These are phyloP conservation scores for Phytophthora constricta DNA, from an alignment of 352 stramenopile genomes.

Conservation along the genomic window DNA sequence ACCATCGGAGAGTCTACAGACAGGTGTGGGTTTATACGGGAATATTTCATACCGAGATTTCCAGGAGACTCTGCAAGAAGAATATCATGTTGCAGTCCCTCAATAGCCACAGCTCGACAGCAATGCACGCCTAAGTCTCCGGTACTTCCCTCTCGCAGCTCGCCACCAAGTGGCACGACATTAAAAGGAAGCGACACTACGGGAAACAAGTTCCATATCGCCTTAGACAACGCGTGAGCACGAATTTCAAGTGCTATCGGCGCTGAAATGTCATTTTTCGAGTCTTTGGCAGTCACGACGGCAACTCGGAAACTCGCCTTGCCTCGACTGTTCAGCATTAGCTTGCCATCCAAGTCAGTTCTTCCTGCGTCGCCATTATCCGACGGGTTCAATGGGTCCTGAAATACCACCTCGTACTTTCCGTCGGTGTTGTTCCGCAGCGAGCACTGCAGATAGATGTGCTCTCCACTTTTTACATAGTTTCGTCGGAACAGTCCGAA, in stretches of 20 bases:
- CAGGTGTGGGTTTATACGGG: background rate
- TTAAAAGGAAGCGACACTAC: slow-evolving; percentile 72
- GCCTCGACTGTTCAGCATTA: slow-evolving; percentile 67
- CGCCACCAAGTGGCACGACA: slow-evolving; percentile 22
- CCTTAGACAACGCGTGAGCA: slow-evolving; percentile 39
- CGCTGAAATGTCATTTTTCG: background rate
- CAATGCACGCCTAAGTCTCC: slow-evolving; percentile 71
- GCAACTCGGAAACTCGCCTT: slow-evolving; percentile 62
- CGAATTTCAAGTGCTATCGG: slow-evolving; percentile 51
- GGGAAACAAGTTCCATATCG: slow-evolving; percentile 63
- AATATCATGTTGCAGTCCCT: slow-evolving; percentile 58
- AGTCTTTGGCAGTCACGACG: slow-evolving; percentile 20
- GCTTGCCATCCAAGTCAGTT: slow-evolving; percentile 30
- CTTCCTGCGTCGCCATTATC: slow-evolving; percentile 18
- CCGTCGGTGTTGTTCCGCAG: slow-evolving; percentile 45
- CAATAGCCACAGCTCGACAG: slow-evolving; percentile 66
- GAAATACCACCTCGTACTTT: slow-evolving; percentile 38
- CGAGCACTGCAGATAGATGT: slow-evolving; percentile 56
- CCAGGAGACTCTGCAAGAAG: slow-evolving; percentile 77
- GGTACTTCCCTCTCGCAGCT: slow-evolving; percentile 24
- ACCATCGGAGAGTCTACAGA: background rate
- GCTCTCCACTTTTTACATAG: slow-evolving; percentile 47
- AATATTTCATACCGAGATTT: slow-evolving; percentile 53
- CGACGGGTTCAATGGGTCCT: slow-evolving; percentile 23
- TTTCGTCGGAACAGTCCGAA: slow-evolving; percentile 81